These are phyloP conservation scores for Salix purpurea DNA, from an alignment of 345 rosid genomes.

Conservation along the genomic window DNA sequence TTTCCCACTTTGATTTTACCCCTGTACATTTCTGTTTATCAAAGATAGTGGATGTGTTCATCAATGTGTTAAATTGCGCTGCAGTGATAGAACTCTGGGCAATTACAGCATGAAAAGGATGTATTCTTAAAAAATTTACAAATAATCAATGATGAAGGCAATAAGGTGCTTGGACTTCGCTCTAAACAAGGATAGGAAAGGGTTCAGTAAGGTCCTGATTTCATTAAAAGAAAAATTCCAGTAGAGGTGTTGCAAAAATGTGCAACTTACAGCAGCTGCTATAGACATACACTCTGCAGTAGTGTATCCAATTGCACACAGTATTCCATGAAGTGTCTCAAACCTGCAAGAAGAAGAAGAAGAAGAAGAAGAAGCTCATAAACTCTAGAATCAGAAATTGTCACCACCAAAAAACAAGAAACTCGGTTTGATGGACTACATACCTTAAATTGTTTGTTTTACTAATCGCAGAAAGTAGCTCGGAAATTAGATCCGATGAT, in stretches of 20 bases:
- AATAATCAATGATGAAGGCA: background rate
- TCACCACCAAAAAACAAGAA: background rate
- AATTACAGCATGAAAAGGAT: background rate
- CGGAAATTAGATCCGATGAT: conserved; percentile 53
- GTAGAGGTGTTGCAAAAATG: background rate
- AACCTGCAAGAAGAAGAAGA: conserved; percentile 45
- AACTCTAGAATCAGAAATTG: conserved; percentile 15
- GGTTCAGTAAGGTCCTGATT: background rate
- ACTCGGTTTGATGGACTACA: conserved; percentile 7
- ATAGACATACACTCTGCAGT: conserved; percentile 62
- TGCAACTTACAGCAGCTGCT: conserved; percentile 54
- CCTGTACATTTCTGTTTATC: background rate
- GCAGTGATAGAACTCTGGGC: too few species aligned
- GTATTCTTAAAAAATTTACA: background rate
- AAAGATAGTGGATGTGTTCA: background rate
- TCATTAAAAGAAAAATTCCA: background rate
- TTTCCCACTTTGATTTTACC: too few species aligned
- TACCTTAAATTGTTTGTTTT: conserved; percentile 61
- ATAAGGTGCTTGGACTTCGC: background rate
- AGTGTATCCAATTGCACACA: conserved; percentile 77
- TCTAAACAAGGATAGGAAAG: background rate
- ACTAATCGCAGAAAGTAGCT: conserved; percentile 50
- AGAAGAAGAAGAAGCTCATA: background rate
- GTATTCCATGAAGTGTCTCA: conserved; percentile 70
- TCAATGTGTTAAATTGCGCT: background rate